Conservation (phyloP, 345 rosid genomes). For the Salix suchowensis region DNA sequence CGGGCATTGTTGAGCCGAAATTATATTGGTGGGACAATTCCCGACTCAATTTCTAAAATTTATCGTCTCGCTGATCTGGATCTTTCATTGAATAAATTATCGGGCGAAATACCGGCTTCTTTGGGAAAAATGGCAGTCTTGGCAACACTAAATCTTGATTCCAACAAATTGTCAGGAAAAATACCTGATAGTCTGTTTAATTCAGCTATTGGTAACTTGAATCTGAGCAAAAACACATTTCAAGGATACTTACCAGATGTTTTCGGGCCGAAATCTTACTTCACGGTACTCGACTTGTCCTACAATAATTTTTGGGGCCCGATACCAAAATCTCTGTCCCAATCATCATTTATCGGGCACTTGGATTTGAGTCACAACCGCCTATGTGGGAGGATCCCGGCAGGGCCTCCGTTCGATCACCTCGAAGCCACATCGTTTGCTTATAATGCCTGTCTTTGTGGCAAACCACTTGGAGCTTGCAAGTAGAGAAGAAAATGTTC, state of each 20-base stretch:
- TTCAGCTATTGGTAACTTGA: slow-evolving; percentile 54
- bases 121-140: slow-evolving; percentile 81
- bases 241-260: slow-evolving; percentile 61
- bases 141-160: slow-evolving; percentile 74
- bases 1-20: slow-evolving; percentile 68
- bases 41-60: slow-evolving; percentile 48
- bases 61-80: slow-evolving; percentile 84
- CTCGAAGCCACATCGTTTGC: slow-evolving; percentile 76
- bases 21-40: slow-evolving; percentile 52
- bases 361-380: slow-evolving; percentile 87
- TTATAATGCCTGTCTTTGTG: slow-evolving; percentile 72
- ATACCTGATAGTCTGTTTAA: slow-evolving; percentile 54
- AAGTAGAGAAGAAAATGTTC: neutral
- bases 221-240: slow-evolving; percentile 58
- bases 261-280: slow-evolving; percentile 70
- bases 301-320: slow-evolving; percentile 56
- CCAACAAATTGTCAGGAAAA: slow-evolving; percentile 50
- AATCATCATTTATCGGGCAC: slow-evolving; percentile 70
- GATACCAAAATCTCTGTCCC: slow-evolving; percentile 50
- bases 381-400: slow-evolving; percentile 73
- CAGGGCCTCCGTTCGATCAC: slow-evolving; percentile 72
- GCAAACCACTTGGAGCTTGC: slow-evolving; percentile 67
- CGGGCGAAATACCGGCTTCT: slow-evolving; percentile 57
- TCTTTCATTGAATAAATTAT: slow-evolving; percentile 57
- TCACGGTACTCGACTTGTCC: slow-evolving; percentile 64